Percentiles rank a stretch among this genome's conserved stretches.
phyloP scores from a whole-genome alignment of 2,329 filamentous ascomycete genomes.

The Paramyrothecium roridum region DNA sequence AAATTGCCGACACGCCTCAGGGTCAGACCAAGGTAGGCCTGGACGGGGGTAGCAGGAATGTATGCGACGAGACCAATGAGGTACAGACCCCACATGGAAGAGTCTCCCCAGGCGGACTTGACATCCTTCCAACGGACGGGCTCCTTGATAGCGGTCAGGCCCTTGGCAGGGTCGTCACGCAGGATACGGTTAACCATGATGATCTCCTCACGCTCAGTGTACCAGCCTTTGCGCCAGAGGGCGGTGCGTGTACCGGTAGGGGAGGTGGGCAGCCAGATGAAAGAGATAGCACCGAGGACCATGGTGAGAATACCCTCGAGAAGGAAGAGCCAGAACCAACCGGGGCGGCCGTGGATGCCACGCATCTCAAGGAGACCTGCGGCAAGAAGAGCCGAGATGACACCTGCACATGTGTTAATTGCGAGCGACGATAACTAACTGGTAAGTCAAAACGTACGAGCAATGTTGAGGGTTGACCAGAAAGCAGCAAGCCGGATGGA shows the following conservation, averaged over 20 bases:
- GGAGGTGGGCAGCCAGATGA: slow-evolving; percentile 59
- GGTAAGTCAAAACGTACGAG: slow-evolving; percentile 20
- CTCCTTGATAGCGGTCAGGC: slow-evolving; percentile 41
- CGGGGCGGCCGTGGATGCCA: slow-evolving; percentile 41
- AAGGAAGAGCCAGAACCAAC: slow-evolving; percentile 54
- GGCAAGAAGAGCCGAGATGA: slow-evolving; percentile 46
- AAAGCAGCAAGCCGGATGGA: slow-evolving; percentile 66
- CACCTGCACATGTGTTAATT: slow-evolving; percentile 26
- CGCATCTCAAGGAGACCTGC: slow-evolving; percentile 46
- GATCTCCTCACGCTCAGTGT: slow-evolving; percentile 63
- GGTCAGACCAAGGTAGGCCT: slow-evolving; percentile 52
- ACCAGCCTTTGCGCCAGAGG: slow-evolving; percentile 63
- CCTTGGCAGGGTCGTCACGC: slow-evolving; percentile 53
- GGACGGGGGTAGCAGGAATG: slow-evolving; percentile 45
- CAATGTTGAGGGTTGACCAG: slow-evolving; percentile 53
- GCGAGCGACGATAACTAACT: slow-evolving; percentile 28
- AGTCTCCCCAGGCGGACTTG: slow-evolving; percentile 39
- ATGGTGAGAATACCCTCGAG: slow-evolving; percentile 43
- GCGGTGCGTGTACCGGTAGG: slow-evolving; percentile 62
- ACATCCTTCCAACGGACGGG: slow-evolving; percentile 38
- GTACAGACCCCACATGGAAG: slow-evolving; percentile 47
- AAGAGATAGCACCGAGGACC: slow-evolving; percentile 50
- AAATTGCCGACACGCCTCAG: slow-evolving; percentile 53
- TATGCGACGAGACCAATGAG: slow-evolving; percentile 45
- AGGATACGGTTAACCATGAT: slow-evolving; percentile 65